Percentiles rank a stretch among this genome's conserved stretches.
These are phyloP conservation scores for Cryoendolithus antarcticus DNA, from an alignment of 2,329 filamentous ascomycete species.

Conservation along the genomic window DNA sequence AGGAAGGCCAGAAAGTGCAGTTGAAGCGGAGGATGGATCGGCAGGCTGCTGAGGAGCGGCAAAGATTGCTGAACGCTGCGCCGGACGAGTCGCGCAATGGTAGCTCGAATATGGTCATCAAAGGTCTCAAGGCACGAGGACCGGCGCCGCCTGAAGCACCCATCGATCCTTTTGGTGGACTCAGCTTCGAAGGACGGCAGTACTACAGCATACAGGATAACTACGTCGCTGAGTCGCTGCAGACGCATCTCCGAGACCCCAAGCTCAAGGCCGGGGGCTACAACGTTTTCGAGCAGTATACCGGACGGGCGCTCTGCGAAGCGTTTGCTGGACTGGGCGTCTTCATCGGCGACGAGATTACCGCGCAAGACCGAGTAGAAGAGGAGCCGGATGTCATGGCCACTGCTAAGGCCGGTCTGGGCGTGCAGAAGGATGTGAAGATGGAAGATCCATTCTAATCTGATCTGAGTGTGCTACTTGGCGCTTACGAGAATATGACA, in stretches of 20 bases:
- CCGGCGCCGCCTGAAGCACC: constrained; percentile 55
- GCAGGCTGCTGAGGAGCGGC: constrained; percentile 33
- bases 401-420: constrained; percentile 36
- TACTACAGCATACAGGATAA: constrained; percentile 57
- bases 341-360: constrained; percentile 65
- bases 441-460: constrained; percentile 31
- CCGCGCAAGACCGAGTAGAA: constrained; percentile 28
- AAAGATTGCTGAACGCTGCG: constrained; percentile 32
- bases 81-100: constrained; percentile 25
- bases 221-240: constrained; percentile 67
- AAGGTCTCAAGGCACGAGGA: constrained; percentile 59
- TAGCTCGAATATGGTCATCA: constrained; percentile 47
- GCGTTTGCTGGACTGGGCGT: constrained; percentile 83
- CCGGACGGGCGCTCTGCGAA: constrained; percentile 67
- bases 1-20: constrained; percentile 46
- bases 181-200: constrained; percentile 49
- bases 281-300: constrained; percentile 62
- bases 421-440: constrained; percentile 43
- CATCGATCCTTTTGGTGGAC: constrained; percentile 79
- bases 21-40: constrained; percentile 62
- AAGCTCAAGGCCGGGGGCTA: constrained; percentile 70
- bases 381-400: constrained; percentile 16
- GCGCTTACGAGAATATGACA: no score
- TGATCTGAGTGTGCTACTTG: no score
- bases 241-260: constrained; percentile 51